Base-by-base conservation (phyloP, 768 basidiomycete genomes). In the Symmetrospora coprosmae region DNA sequence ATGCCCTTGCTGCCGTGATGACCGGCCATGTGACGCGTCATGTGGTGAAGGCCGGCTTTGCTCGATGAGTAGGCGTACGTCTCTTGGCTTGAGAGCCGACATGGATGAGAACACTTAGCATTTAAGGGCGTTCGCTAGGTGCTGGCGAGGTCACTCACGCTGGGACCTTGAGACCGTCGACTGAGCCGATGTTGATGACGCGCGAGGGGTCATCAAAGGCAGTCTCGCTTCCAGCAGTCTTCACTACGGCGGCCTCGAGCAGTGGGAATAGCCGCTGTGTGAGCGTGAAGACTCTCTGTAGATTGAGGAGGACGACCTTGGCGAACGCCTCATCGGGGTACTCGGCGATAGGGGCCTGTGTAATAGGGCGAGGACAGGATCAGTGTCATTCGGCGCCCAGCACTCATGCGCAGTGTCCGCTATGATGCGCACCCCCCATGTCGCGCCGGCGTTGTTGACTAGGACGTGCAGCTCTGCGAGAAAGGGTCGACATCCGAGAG, bases 351-450 rank as follows among this genome's bases (percentile, higher is more conserved):
- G 64, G 39, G 46, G 67, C 71, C 73, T 72, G 60, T 71, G 64
- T 16, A 16, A 21, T 2, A 37, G 5, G 21, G 11, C 3, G 14
- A 7, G 19, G 19, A 37, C 27, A 19, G 21, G 35, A 50, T 8
- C 2, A 71, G 88, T n/a, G n/a, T n/a, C n/a, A n/a, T n/a, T n/a
- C n/a, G n/a, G n/a, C n/a, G n/a, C n/a, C n/a, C n/a, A n/a, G n/a
- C n/a, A n/a, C n/a, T n/a, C n/a, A n/a, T 79, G 21, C 79, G 78
- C 71, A 88, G 78, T 35, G 88, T 76, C 31, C 83, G 82, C 65
- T 88, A 86, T 86, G 86, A 89, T 1, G 86, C 87, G 23, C 71
- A 41, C 64, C 17, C 62, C 60, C 55, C 56, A 64, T 3, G 60
- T 66, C 17, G 66, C 61, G 3, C 66, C 66, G 4, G 59, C 47